Evolutionary conservation across 2,329 filamentous ascomycete species (phyloP), one percentile per base, ranked within the genome.

Genomic region (Raffaelea albimanens): DNA sequence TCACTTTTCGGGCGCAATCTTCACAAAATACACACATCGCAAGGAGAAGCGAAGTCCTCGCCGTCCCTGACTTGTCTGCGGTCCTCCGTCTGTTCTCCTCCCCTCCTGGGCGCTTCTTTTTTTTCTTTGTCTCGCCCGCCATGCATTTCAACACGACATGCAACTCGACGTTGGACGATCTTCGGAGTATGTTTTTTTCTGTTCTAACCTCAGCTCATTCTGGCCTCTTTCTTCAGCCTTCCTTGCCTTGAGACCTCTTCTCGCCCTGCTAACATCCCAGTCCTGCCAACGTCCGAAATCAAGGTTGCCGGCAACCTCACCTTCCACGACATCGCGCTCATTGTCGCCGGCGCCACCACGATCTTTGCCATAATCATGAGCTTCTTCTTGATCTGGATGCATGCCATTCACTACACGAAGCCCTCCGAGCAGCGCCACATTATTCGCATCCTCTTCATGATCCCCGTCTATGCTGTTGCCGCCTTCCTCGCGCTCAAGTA

Each of bases 381-480:
- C 48, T 61, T 80, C 43, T 78, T 71, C 54, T 66, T 81, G 34
- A 73, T 80, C 51, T 75, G 65, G 61, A 72, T 73, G 66, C 78
- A 82, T 66, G 76, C 77, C 25, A 54, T 68, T 18, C 71, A 81
- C 62, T 82, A 82, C 58, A 80, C 77, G 22, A 76, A 77, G 48
- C 77, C 77, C 7, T 62, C 66, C 47, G 76, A 81, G 61, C 78
- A 82, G 58, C 72, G 70, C 61, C 76, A 81, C 61, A 89, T 93
- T 58, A 90, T 94, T 57, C 85, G 88, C 43, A 91, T 95, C 55
- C 75, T 95, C 22, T 82, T 90, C 62, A 91, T 94, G 86, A 78
- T 94, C 44, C 88, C 88, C 36, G 72, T 94, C 52, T 94, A 94
- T 63, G 74, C 83, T 44, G 70, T 81, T 36, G 82, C 88, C 19